Base-by-base conservation (phyloP, 768 basidiomycete species). In the Calocybe gangraenosa region DNA sequence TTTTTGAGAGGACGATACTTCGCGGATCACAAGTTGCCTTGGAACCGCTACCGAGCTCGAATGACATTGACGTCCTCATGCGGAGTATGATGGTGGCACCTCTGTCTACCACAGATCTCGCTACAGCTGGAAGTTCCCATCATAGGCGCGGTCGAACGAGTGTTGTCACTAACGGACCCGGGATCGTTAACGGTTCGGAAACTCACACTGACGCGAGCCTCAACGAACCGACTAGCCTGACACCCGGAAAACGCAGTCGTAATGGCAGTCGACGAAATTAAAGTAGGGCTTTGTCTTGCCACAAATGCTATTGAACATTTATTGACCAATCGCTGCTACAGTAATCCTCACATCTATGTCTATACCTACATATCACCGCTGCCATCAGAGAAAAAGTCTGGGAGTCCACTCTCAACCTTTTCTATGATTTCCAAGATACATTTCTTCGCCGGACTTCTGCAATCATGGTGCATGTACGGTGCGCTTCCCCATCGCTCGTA, bases 401-500 rank as follows among this genome's bases (percentile, higher is more conserved):
- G 74, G 33, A 87, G 58, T 1, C 68, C 71, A 18, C 83, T 78
- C 51, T 79, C 81, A 10, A 84, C 69, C 10, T 65, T 64, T 58
- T 71, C 81, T 32, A 84, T 68, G 43, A 73, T 64, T 35, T 81
- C 81, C 18, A 62, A 59, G 37, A 87, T 77, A 37, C 71, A 70
- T 53, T 73, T 73, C 59, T 74, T 74, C 18, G 84, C 86, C 17
- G 67, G 61, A 55, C 67, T 62, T 57, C 81, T 71, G 65, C 86
- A 88, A 46, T 87, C 86, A 46, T 78, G 81, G 54, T 87, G 82
- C 86, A 87, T 87, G 57, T 85, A 84, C n/a, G 81, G 79, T 47
- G 79, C 80, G 47, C 74, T 76, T 2, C 84, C 82, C 79, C 81
- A 81, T 42, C 78, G 68, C 46, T 85, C 84, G 47, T 81, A 83